Percentiles rank a stretch among this genome's conserved stretches.
Evolutionary conservation across 2,329 filamentous ascomycete species (phyloP).

Genomic region (Plectosphaerella plurivora): DNA sequence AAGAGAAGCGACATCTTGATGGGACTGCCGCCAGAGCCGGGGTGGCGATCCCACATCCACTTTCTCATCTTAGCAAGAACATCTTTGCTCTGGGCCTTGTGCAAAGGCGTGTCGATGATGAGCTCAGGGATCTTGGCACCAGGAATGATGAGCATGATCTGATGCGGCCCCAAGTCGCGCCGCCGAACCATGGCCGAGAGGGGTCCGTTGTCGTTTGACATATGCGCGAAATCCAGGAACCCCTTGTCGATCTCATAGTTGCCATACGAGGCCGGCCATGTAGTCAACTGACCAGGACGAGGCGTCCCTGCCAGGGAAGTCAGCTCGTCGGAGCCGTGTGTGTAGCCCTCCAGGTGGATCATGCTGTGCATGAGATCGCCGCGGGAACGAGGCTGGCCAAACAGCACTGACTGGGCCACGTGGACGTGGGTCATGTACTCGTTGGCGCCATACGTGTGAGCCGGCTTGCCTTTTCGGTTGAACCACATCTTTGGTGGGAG

Average conservation of each 20-base stretch:
- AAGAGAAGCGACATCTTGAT: not conserved
- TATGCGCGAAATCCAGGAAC: conserved; percentile 4
- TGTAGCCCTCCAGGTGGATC: not conserved
- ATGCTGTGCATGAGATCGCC: not conserved
- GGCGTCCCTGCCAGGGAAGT: not conserved
- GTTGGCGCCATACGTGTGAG: conserved; percentile 12
- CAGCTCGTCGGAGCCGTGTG: not conserved
- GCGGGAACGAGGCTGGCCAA: conserved; percentile 8
- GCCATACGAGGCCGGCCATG: conserved; percentile 4
- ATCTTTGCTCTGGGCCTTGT: not conserved
- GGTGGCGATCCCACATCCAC: too few species aligned
- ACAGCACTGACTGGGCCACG: conserved; percentile 19
- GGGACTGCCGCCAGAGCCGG: too few species aligned
- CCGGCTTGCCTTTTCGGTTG: not conserved
- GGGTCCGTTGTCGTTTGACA: not conserved
- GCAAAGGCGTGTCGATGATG: not conserved
- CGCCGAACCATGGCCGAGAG: too few species aligned
- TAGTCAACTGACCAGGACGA: not conserved
- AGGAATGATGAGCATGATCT: not conserved
- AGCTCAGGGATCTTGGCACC: not conserved
- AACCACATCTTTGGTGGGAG: conserved; percentile 1
- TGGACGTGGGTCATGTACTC: conserved; percentile 19
- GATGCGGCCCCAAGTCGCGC: not conserved
- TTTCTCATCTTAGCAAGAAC: not conserved
- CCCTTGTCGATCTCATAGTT: conserved; percentile 6